Base-by-base conservation (phyloP, 306 rosid species). In the Dryas alaskensis region DNA sequence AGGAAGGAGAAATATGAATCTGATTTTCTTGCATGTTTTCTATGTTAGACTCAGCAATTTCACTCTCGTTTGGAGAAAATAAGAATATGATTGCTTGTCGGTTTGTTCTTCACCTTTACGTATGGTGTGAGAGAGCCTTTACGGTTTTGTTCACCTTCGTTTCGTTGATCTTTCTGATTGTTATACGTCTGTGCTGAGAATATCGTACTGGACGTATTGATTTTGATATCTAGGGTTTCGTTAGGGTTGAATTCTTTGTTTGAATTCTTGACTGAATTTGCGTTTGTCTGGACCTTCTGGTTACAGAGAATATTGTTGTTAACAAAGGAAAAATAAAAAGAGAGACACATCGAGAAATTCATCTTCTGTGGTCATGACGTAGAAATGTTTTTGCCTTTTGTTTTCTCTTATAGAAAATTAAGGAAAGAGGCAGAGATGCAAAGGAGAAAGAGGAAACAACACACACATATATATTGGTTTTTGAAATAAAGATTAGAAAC, bases 91-190 rank as follows among this genome's bases (percentile, higher is more conserved):
- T 31, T 31, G 0, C 37, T 31, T 31, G 37, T 31, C 37, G 37
- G 37, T 31, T 31, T 31, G 37, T 2, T 31, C 37, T 1, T 31
- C 37, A 31, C 37, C 37, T 22, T 10, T 50, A 4, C 12, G 19
- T 7, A 2, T 3, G 9, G 11, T 6, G 6, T 5, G 14, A 8
- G 25, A 63, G 39, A 12, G 17, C 4, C 19, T 31, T n/a, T 71
- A 22, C 39, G 63, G 58, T 67, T 67, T 46, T 37, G 70, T 59
- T 51, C 47, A 16, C 69, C 72, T 48, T 76, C n/a, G 25, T 37
- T n/a, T 46, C 14, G 45, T 39, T 62, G 42, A 3, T 10, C 46
- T 16, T 9, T 9, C 13, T 1, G 68, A 12, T 45, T 65, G 8
- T 3, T 4, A 37, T 22, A 7, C 27, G 27, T 65, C 1, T 53